Evolutionary conservation across 305 asterid genomes (phyloP), one percentile per base, ranked within the genome.

Genomic region (Fraxinus albicans): DNA sequence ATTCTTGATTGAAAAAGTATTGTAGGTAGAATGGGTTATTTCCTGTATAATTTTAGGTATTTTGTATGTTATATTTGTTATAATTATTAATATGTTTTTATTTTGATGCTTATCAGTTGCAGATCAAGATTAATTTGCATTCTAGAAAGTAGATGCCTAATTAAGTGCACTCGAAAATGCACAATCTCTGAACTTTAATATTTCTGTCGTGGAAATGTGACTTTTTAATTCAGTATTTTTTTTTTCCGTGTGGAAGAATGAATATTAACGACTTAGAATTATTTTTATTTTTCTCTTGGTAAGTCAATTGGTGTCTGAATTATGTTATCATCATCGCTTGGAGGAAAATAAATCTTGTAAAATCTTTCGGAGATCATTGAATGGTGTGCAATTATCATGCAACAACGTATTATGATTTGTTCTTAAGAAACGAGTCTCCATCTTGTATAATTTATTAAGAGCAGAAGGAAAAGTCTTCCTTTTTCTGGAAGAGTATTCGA

Each of bases 51-150:
- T 60, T 76, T 67, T 12, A 70, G 10, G 27, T 55, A 76, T 65
- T 19, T 76, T 31, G 13, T 38, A 21, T 77, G 38, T 47, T 77
- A 34, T 77, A 58, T 38, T 10, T 47, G 38, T 47, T 77, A 34
- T 47, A 34, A 23, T 23, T 40, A n/a, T 58, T 12, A 12, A 23
- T 9, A 47, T 23, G n/a, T 33, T 31, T 10, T 12, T 27, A 42
- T 78, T 58, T 73, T 86, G 60, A 82, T 80, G 44, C 27, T 77
- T 50, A 40, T 58, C 35, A 73, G 72, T 44, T 80, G 86, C 55
- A 77, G 83, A 81, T 79, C 80, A 82, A 79, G 77, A 84, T 83
- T 83, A 80, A 38, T 79, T 38, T 69, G n/a, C 79, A 2, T 77
- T n/a, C 44, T 55, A 3, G 27, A 65, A 23, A 9, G 33, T 65